Percentiles rank a stretch among this genome's conserved stretches.
Conservation (phyloP, 2,329 filamentous ascomycete genomes). For the Moelleriella libera region DNA sequence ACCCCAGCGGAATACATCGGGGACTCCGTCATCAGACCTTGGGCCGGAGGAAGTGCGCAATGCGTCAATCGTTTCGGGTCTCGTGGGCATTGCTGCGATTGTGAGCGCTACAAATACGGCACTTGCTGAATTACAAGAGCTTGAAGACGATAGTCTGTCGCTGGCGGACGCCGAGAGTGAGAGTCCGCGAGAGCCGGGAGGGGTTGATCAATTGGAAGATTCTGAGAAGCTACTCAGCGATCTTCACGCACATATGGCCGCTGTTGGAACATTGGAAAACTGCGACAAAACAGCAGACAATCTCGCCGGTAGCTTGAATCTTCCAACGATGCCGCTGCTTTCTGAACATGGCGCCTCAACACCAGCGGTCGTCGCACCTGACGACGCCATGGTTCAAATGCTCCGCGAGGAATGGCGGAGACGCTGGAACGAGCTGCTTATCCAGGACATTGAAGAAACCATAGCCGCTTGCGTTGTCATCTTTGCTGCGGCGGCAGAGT, state of each 20-base stretch:
- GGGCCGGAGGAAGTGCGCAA: background rate
- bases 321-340: background rate
- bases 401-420: slow-evolving; percentile 28
- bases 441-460: slow-evolving; percentile 34
- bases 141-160: background rate
- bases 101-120: background rate
- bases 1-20: no score
- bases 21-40: no score
- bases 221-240: no score
- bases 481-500: slow-evolving; percentile 33
- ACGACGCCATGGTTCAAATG: slow-evolving; percentile 21
- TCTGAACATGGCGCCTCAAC: slow-evolving; percentile 17
- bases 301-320: no score
- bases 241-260: no score
- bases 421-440: slow-evolving; percentile 28
- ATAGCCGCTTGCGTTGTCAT: slow-evolving; percentile 39
- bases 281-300: no score
- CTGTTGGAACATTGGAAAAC: no score
- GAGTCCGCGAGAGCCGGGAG: no score
- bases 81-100: background rate
- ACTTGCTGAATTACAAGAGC: background rate
- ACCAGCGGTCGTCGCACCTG: slow-evolving; percentile 31
- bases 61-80: background rate
- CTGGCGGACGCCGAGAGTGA: background rate
- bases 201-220: no score